Evolutionary conservation across 176 grass and related monocot genomes (phyloP).

Genomic region (Phragmites australis): DNA sequence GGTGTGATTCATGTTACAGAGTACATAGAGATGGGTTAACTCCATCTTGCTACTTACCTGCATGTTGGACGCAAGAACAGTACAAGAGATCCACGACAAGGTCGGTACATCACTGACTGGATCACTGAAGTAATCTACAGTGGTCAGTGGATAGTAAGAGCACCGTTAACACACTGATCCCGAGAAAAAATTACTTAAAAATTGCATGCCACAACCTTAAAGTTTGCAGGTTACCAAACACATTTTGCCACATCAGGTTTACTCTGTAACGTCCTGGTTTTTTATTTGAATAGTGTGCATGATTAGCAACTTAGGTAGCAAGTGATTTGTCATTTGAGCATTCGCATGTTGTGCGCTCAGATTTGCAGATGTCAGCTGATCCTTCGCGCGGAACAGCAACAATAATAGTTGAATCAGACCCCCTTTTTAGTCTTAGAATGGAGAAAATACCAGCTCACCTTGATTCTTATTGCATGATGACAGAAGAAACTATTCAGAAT

Average conservation of each 20-base stretch:
- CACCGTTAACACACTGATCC: not conserved
- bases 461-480: not conserved
- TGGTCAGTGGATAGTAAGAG: not conserved
- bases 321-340: conserved; percentile 5
- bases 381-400: not conserved
- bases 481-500: conserved; percentile 9
- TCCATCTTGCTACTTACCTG: not conserved
- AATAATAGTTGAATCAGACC: not conserved
- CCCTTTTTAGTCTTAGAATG: not conserved
- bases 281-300: not conserved
- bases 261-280: not conserved
- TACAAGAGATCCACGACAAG: conserved; percentile 1
- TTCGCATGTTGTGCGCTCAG: not conserved
- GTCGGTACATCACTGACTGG: not conserved
- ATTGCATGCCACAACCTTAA: not conserved
- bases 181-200: not conserved
- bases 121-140: not conserved
- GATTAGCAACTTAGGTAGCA: not conserved
- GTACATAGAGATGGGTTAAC: not conserved
- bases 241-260: not conserved
- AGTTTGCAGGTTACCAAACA: conserved; percentile 9
- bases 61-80: not conserved
- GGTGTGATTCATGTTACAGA: conserved; percentile 16
- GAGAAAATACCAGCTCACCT: not conserved
- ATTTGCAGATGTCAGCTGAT: not conserved